phyloP scores from a whole-genome alignment of 2,329 filamentous ascomycete species.

The Paramyrothecium sp. region DNA sequence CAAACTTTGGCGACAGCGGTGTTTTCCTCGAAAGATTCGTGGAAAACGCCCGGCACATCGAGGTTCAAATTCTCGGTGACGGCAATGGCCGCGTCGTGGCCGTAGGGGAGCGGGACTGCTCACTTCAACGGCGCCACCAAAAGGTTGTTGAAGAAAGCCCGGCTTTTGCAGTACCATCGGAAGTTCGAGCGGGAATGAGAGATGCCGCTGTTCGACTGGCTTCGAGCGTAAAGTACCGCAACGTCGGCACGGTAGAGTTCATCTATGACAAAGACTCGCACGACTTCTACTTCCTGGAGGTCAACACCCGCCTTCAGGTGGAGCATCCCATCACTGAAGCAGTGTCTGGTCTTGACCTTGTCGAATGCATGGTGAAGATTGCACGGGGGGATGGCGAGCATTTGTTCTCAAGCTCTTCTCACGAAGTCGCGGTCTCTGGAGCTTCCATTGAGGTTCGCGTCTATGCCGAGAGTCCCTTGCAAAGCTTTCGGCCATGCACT shows the following conservation, averaged over 20 bases:
- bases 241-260: constrained; percentile 45
- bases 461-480: constrained; percentile 52
- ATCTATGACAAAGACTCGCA: constrained; percentile 35
- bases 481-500: constrained; percentile 57
- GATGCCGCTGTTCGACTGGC: constrained; percentile 34
- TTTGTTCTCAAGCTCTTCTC: constrained; percentile 12
- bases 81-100: constrained; percentile 36
- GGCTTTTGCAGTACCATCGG: constrained; percentile 27
- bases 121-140: constrained; percentile 48
- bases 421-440: constrained; percentile 10
- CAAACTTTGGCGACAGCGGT: constrained; percentile 38
- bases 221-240: constrained; percentile 33
- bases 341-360: constrained; percentile 72
- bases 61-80: constrained; percentile 50
- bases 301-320: constrained; percentile 48
- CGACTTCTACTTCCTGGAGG: constrained; percentile 45
- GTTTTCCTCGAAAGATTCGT: constrained; percentile 43
- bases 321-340: constrained; percentile 64
- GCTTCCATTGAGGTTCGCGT: constrained; percentile 37
- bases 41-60: constrained; percentile 41
- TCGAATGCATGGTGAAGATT: constrained; percentile 47
- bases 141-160: constrained; percentile 51
- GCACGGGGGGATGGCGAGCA: constrained; percentile 13
- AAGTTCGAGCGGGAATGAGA: constrained; percentile 30
- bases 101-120: constrained; percentile 48